A percentile compares a stretch with the other conserved stretches of the same genome.
Evolutionary conservation across 371 early-diverging fungal genomes (phyloP).

Genomic region (Lichtheimia corymbifera): DNA sequence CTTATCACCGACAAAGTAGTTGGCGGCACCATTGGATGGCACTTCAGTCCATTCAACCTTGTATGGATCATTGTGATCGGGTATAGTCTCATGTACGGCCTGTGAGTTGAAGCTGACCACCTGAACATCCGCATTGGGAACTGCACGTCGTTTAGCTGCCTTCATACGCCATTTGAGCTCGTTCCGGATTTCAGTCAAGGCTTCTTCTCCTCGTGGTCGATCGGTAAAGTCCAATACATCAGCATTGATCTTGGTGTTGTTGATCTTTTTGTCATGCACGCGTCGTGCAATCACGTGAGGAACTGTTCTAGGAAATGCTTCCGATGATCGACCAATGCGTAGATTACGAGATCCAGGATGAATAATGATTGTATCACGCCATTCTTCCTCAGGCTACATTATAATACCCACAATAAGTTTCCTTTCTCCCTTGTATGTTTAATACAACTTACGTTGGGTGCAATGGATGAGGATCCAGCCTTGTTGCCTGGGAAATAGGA

Average conservation of each 20-base stretch:
- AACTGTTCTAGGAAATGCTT: conserved; percentile 75
- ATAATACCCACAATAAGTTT: neutral
- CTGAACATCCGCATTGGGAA: conserved; percentile 73
- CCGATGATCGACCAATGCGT: conserved; percentile 79
- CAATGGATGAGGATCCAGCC: conserved; percentile 34
- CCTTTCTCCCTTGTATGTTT: neutral
- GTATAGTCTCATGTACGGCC: conserved; percentile 67
- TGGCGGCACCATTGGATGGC: conserved; percentile 23
- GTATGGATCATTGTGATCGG: conserved; percentile 90
- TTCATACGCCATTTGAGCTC: conserved; percentile 77
- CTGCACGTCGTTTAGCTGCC: conserved; percentile 75
- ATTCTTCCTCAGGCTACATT: conserved; percentile 50
- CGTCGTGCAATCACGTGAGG: conserved; percentile 83
- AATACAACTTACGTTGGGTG: conserved; percentile 36
- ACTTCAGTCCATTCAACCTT: conserved; percentile 82
- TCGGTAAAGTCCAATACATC: conserved; percentile 18
- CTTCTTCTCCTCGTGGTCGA: conserved; percentile 18
- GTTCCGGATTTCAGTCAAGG: conserved; percentile 52
- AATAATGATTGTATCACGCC: conserved; percentile 72
- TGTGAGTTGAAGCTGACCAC: conserved; percentile 74
- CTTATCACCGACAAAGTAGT: conserved; percentile 67
- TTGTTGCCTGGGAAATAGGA: conserved; percentile 43
- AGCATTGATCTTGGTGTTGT: conserved; percentile 11
- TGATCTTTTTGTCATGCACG: conserved; percentile 14
- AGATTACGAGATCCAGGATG: conserved; percentile 86